Conservation (phyloP, 1,284 basidiomycete genomes). For the Rhizoctonia solani region DNA sequence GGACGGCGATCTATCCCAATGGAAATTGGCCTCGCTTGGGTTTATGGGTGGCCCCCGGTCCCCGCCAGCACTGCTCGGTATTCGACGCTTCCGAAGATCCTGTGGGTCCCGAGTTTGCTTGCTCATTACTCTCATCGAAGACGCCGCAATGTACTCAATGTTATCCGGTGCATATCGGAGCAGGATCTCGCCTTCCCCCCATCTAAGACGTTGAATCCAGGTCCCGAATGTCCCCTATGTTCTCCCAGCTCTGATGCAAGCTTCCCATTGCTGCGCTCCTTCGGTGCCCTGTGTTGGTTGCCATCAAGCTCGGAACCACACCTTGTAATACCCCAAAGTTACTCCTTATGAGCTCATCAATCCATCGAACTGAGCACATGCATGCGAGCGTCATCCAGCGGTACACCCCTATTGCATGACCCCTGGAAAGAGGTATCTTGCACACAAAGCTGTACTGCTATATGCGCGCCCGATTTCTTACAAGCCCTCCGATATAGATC, state of each 20-base stretch:
- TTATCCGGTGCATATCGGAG: neutral
- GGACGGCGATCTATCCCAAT: constrained; percentile 22
- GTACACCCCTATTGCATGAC: constrained; percentile 18
- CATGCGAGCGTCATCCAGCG: neutral
- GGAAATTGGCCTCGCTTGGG: neutral
- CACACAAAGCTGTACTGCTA: neutral
- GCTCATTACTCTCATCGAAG: neutral
- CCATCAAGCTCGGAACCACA: constrained; percentile 30
- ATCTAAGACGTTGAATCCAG: neutral
- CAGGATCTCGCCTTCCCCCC: neutral
- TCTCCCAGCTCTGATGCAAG: neutral
- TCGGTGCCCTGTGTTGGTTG: constrained; percentile 14
- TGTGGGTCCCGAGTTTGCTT: neutral
- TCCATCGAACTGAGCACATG: neutral
- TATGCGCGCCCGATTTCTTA: no score
- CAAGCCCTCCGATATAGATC: neutral
- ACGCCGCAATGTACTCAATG: neutral
- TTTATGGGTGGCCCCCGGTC: constrained; percentile 2
- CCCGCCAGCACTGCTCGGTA: constrained; percentile 17
- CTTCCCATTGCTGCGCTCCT: neutral
- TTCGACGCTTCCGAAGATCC: constrained; percentile 29
- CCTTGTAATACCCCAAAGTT: constrained; percentile 26
- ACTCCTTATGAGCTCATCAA: constrained; percentile 29
- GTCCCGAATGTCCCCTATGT: neutral
- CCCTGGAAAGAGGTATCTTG: neutral